Evolutionary conservation across 2,329 filamentous ascomycete genomes (phyloP).

Genomic region (Scytalidium lignicola): DNA sequence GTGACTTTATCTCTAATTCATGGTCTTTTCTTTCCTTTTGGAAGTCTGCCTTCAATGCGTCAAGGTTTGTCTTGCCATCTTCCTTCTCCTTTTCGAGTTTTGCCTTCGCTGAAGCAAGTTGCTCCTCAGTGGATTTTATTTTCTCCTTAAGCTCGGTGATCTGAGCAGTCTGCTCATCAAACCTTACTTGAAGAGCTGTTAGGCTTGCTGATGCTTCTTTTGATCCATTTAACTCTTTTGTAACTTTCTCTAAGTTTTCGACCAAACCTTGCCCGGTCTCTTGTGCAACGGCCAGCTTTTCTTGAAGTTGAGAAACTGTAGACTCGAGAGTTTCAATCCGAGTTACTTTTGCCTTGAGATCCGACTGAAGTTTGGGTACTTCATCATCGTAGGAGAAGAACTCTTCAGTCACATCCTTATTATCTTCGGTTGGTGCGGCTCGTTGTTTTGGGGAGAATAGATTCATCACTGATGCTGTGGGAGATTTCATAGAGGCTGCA

Average conservation of each 20-base stretch:
- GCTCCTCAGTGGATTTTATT: constrained; percentile 17
- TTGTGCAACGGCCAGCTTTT: constrained; percentile 65
- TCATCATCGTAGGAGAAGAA: constrained; percentile 93
- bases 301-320: constrained; percentile 63
- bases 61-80: constrained; percentile 15
- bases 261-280: constrained; percentile 66
- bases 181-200: constrained; percentile 13
- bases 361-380: constrained; percentile 71
- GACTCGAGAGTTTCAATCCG: constrained; percentile 66
- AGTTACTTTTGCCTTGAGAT: constrained; percentile 63
- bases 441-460: constrained; percentile 44
- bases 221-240: constrained; percentile 60
- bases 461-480: constrained; percentile 41
- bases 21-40: constrained; percentile 10
- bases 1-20: constrained; percentile 6
- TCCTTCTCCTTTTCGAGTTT: constrained; percentile 18
- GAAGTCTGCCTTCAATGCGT: constrained; percentile 14
- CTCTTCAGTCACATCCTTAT: constrained; percentile 51
- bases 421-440: constrained; percentile 21
- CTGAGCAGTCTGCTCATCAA: constrained; percentile 20
- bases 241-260: constrained; percentile 32
- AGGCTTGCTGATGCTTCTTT: constrained; percentile 65
- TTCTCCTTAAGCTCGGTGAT: constrained; percentile 22
- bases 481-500: constrained; percentile 38
- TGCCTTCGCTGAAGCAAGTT: constrained; percentile 16